Evolutionary conservation across 139 green algal genomes (phyloP), one percentile per base, ranked within the genome.

Genomic region (Micromonas commoda): DNA sequence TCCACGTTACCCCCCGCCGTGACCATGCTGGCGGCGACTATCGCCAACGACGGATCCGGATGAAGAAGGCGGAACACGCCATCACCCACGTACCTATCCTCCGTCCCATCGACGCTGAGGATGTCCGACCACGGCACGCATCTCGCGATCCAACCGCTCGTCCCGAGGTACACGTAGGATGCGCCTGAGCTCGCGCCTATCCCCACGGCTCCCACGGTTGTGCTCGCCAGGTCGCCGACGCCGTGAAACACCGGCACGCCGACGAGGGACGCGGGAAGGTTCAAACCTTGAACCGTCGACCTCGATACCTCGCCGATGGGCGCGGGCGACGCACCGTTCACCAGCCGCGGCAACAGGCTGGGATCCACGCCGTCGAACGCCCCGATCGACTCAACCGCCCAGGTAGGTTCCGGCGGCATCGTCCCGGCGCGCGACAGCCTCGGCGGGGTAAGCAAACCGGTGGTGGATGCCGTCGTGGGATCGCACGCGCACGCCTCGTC

Each of bases 221-320:
- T 57, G 45, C 45, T 57, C 45, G 45, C 61, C 13, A 69, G 61
- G 61, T 69, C 61, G 61, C 61, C 61, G 9, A 31, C n/a, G 61
- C 61, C 61, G 61, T 69, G 61, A 31, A 69, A 31, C n/a, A 69
- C 26, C 61, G 9, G 16, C 61, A 20, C 61, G 61, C 61, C 61
- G 5, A 6, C 9, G 9, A 69, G 61, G 13, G 61, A 13, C 61
- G 5, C 6, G 5, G 61, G 61, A 19, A 69, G 61, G 13, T 33
- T 20, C 26, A 69, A 20, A 13, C 9, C 28, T 5, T 69, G 9
- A 9, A 16, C 45, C 61, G 61, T 6, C 61, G 61, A 29, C 45
- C 9, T 57, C 45, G 45, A 57, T 57, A n/a, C n/a, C 45, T 9
- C 45, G 45, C 45, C 45, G 45, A 57, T 20, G 9, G 26, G 5